Evolutionary conservation across 2,329 filamentous ascomycete genomes (phyloP).

Genomic region (Claviceps fusiformis): DNA sequence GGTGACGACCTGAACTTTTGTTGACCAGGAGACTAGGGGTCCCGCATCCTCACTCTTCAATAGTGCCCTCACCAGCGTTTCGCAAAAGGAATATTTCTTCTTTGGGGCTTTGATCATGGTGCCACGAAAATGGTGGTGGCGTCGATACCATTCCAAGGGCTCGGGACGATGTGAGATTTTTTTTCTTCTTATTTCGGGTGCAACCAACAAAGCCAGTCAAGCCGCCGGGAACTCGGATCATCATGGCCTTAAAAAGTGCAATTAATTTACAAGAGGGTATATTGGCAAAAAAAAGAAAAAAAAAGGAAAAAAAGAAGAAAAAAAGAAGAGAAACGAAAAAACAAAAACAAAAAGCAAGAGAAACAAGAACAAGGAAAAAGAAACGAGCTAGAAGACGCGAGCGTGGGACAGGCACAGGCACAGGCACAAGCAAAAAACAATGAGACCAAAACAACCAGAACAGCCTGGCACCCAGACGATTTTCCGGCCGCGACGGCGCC

Average conservation of each 20-base stretch:
- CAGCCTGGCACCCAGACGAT: too few relatives aligned
- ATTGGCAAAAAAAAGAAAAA: background rate
- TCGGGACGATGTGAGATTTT: background rate
- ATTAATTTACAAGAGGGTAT: too few relatives aligned
- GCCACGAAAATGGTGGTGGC: background rate
- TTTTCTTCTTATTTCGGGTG: background rate
- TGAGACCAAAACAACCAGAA: too few relatives aligned
- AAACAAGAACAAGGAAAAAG: background rate
- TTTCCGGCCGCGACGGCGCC: too few relatives aligned
- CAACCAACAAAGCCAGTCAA: background rate
- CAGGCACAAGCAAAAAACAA: too few relatives aligned
- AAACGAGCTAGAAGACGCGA: too few relatives aligned
- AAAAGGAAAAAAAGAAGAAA: background rate
- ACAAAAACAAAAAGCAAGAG: background rate
- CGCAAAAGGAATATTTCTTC: background rate
- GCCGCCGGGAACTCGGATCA: too few relatives aligned
- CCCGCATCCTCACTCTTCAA: background rate
- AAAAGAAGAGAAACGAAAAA: background rate
- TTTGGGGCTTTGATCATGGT: background rate
- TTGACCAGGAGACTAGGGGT: background rate
- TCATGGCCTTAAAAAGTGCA: background rate
- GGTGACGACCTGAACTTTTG: background rate
- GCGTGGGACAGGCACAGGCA: too few relatives aligned
- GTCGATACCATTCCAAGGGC: background rate
- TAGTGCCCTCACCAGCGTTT: background rate